Evolutionary conservation across 2,329 filamentous ascomycete genomes (phyloP).

Genomic region (Botrytis paeoniae): DNA sequence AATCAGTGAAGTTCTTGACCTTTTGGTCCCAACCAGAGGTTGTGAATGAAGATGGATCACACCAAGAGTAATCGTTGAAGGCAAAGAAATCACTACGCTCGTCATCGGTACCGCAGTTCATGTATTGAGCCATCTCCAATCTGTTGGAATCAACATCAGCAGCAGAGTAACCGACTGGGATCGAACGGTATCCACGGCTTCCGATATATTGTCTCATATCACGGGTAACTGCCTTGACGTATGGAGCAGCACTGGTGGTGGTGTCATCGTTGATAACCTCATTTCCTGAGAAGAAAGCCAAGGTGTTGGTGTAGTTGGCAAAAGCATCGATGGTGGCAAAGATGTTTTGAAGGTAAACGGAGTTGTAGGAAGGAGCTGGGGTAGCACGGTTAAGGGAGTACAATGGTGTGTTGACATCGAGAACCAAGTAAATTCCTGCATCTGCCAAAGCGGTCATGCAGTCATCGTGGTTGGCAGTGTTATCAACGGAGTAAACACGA

Average conservation of each 20-base stretch:
- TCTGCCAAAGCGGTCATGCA: constrained; percentile 66
- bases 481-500: constrained; percentile 72
- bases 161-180: constrained; percentile 58
- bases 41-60: constrained; percentile 56
- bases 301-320: constrained; percentile 62
- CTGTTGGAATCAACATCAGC: constrained; percentile 69
- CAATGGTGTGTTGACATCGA: constrained; percentile 70
- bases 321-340: constrained; percentile 71
- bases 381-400: constrained; percentile 66
- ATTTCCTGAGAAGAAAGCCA: constrained; percentile 61
- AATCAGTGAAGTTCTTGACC: constrained; percentile 64
- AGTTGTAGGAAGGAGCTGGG: constrained; percentile 63
- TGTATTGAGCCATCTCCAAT: constrained; percentile 65
- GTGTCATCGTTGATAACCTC: constrained; percentile 56
- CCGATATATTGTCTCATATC: constrained; percentile 55
- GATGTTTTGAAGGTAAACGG: constrained; percentile 66
- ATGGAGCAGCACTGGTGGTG: constrained; percentile 51
- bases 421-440: constrained; percentile 70
- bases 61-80: constrained; percentile 67
- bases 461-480: constrained; percentile 63
- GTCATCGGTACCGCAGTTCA: constrained; percentile 69
- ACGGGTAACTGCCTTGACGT: constrained; percentile 57
- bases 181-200: constrained; percentile 46
- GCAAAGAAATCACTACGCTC: constrained; percentile 66
- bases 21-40: constrained; percentile 66